These are phyloP conservation scores for Hypoxylon crocopeplum DNA, from an alignment of 495 filamentous ascomycete genomes.

Conservation along the genomic window DNA sequence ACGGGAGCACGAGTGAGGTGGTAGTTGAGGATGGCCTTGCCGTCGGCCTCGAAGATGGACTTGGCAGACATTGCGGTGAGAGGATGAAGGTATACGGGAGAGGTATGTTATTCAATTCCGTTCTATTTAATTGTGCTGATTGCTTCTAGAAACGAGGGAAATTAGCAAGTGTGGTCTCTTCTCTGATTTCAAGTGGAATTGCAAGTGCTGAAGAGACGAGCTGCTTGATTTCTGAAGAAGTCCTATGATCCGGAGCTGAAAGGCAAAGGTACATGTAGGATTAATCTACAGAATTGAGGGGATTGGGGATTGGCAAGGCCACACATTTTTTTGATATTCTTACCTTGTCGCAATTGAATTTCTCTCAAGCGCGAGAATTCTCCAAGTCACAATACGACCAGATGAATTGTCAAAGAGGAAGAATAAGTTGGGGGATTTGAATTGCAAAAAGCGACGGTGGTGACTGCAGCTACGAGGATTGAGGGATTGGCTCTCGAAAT, in stretches of 20 bases:
- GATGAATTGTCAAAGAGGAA: constrained; percentile 3
- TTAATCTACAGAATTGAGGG: constrained; percentile 10
- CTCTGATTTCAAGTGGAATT: constrained; percentile 16
- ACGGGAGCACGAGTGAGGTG: constrained; percentile 97
- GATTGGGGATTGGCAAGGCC: constrained; percentile 23
- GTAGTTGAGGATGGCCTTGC: constrained; percentile 99
- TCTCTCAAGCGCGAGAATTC: constrained; percentile 29
- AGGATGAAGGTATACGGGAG: constrained; percentile 14
- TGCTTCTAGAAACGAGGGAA: constrained; percentile 18
- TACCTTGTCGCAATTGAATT: constrained; percentile 37
- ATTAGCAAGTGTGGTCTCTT: constrained; percentile 19
- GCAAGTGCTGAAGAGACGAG: constrained; percentile 19
- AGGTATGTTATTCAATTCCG: constrained; percentile 36
- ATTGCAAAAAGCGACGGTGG: constrained; percentile 12
- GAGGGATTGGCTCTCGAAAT: constrained; percentile 26
- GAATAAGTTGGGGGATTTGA: constrained; percentile 9
- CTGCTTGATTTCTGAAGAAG: not conserved
- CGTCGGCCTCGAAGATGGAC: constrained; percentile 97
- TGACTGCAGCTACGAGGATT: constrained; percentile 21
- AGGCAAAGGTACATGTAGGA: constrained; percentile 13
- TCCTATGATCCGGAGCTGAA: constrained; percentile 2
- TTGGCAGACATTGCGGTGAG: constrained; percentile 89
- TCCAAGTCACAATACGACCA: constrained; percentile 23
- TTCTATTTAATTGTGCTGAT: constrained; percentile 19
- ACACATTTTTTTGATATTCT: constrained; percentile 11